A percentile compares a stretch with the other conserved stretches of the same genome.
Conservation (phyloP, 805 yeast species). For the Yamadazyma phyllophila region DNA sequence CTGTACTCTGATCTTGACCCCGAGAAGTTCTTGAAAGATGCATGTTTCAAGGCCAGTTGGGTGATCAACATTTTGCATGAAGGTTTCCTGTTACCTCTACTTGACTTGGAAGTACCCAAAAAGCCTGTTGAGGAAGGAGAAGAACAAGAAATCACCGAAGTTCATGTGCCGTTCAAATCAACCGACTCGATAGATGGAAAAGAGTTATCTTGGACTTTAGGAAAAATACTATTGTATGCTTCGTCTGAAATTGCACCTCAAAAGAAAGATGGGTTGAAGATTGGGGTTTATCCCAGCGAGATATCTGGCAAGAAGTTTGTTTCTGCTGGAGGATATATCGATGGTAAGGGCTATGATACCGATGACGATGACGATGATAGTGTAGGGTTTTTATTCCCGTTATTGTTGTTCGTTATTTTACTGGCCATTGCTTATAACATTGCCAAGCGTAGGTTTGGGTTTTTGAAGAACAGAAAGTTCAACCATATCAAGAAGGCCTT, state of each 20-base stretch:
- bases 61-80: conserved; percentile 85
- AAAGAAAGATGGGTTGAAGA: conserved; percentile 17
- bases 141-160: conserved; percentile 26
- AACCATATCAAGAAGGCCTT: conserved; percentile 10
- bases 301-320: conserved; percentile 31
- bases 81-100: conserved; percentile 84
- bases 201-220: conserved; percentile 94
- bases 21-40: conserved; percentile 52
- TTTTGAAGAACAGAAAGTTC: conserved; percentile 14
- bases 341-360: conserved; percentile 8
- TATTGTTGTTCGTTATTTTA: conserved; percentile 16
- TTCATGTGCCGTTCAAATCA: conserved; percentile 70
- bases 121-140: conserved; percentile 23
- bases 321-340: conserved; percentile 24
- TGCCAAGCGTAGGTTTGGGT: conserved; percentile 4
- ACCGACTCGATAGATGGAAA: conserved; percentile 77
- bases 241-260: conserved; percentile 55
- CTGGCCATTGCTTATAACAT: conserved; percentile 12
- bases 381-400: conserved; percentile 5
- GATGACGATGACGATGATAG: conserved; percentile 20
- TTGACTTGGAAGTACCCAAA: conserved; percentile 47
- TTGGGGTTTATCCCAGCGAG: conserved; percentile 44
- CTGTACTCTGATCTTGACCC: conserved; percentile 57
- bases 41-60: conserved; percentile 97
- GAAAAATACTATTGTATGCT: conserved; percentile 80